These are phyloP conservation scores for Chlorella variabilis DNA, from an alignment of 163 green algal species.

Conservation along the genomic window DNA sequence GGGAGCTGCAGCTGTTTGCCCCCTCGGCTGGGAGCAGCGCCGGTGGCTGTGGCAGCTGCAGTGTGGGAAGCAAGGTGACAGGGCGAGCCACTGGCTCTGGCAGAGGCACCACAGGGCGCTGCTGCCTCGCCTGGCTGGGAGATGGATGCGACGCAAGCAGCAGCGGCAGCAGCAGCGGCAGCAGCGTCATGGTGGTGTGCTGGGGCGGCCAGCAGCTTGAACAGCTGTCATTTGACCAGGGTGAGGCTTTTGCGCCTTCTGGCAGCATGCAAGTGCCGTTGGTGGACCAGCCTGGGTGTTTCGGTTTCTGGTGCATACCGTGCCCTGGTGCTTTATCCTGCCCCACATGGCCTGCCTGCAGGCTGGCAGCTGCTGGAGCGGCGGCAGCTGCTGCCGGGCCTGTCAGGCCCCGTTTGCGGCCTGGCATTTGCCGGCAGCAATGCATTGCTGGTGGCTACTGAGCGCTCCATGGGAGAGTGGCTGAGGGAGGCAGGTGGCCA, in stretches of 20 bases:
- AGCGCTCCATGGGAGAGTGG: conserved; percentile 1
- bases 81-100: neutral
- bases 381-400: conserved; percentile 5
- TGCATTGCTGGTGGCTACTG: neutral
- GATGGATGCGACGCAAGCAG: neutral
- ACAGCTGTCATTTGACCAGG: neutral
- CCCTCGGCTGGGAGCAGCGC: neutral
- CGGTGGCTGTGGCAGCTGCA: neutral
- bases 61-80: neutral
- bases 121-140: conserved; percentile 21
- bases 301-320: neutral
- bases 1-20: conserved; percentile 19
- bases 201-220: neutral
- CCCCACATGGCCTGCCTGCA: neutral
- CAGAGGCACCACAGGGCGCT: neutral
- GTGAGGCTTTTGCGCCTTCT: conserved; percentile 18
- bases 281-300: neutral
- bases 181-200: neutral
- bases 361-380: conserved; percentile 18
- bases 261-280: too few relatives aligned
- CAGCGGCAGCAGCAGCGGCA: neutral
- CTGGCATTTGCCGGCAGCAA: neutral
- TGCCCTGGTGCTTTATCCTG: too few relatives aligned
- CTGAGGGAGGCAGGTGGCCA: neutral
- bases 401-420: conserved; percentile 6